A percentile compares a stretch with the other conserved stretches of the same genome.
Evolutionary conservation across 75 land plant species (phyloP).

Genomic region (Pinus taeda): DNA sequence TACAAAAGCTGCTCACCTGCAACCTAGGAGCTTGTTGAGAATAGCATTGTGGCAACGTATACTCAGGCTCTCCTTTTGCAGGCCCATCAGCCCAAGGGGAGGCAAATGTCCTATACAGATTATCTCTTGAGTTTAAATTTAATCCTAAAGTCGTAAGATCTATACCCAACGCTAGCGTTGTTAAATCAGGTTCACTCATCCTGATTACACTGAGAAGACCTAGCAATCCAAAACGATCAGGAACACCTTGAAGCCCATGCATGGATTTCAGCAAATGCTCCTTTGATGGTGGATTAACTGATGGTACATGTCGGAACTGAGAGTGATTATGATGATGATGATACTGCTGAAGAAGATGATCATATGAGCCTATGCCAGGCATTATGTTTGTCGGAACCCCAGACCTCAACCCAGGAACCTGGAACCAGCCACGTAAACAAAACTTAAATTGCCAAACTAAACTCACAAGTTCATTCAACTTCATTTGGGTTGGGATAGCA

Average conservation of each 20-base stretch:
- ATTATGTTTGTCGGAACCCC: constrained; percentile 36
- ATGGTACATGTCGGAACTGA: constrained; percentile 24
- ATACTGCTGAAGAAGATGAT: constrained; percentile 60
- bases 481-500: not conserved
- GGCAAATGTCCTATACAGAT: constrained; percentile 54
- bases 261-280: constrained; percentile 17
- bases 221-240: constrained; percentile 45
- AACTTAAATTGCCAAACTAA: no score
- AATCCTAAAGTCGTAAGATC: constrained; percentile 57
- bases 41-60: constrained; percentile 44
- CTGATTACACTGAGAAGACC: constrained; percentile 52
- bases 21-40: constrained; percentile 37
- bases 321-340: constrained; percentile 29
- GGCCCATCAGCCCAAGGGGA: constrained; percentile 64
- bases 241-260: constrained; percentile 18
- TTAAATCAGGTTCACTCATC: constrained; percentile 52
- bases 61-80: constrained; percentile 54
- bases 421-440: not conserved
- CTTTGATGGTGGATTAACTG: constrained; percentile 17
- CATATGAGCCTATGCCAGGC: constrained; percentile 73
- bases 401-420: constrained; percentile 47
- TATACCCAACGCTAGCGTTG: constrained; percentile 50
- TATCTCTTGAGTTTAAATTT: constrained; percentile 50
- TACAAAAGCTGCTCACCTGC: constrained; percentile 24
- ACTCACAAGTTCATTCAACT: no score